Evolutionary conservation across 306 rosid genomes (phyloP), one percentile per base, ranked within the genome.

Genomic region (Vigna unguiculata): DNA sequence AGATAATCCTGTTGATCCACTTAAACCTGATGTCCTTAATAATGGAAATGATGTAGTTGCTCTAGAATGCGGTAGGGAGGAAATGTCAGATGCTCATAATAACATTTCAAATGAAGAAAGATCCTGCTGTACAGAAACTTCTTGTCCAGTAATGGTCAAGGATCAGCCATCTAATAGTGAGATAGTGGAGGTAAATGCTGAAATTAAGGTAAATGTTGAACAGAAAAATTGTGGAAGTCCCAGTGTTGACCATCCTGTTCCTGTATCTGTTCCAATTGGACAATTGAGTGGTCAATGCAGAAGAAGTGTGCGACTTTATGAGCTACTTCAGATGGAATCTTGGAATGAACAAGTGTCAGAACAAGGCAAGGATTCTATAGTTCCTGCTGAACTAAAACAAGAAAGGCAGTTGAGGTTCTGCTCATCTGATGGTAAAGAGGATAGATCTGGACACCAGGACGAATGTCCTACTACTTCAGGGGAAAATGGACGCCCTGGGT

Each of bases 271-370:
- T 78, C 81, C 81, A 41, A 57, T 68, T 9, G 87, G 79, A 53
- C 84, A 83, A 57, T 71, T 86, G 80, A 40, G 78, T 36, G 87
- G 89, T n/a, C 83, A 88, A 80, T 86, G 87, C 55, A 88, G 87
- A 78, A 88, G 79, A 81, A 88, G 90, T 77, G 51, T 84, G 81
- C 82, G 87, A 65, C 93, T 88, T 69, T 88, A 86, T 72, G 90
- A 88, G 80, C 62, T 88, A 69, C 90, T 88, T 80, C 87, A 88
- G 83, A 84, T 88, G 88, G 93, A 88, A 70, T 80, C 90, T 47
- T 84, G 90, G 93, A 49, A 78, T 84, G 93, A 82, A 52, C 80
- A 61, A 5, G 64, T 41, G 69, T 73, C 78, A 12, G 88, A 46
- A 72, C 84, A 80, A 46, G 47, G 62, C 32, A 78, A 69, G 48